Percentiles rank a stretch among this genome's conserved stretches.
Conservation (phyloP, 2,329 filamentous ascomycete species). For the Nigrospora osmanthi region DNA sequence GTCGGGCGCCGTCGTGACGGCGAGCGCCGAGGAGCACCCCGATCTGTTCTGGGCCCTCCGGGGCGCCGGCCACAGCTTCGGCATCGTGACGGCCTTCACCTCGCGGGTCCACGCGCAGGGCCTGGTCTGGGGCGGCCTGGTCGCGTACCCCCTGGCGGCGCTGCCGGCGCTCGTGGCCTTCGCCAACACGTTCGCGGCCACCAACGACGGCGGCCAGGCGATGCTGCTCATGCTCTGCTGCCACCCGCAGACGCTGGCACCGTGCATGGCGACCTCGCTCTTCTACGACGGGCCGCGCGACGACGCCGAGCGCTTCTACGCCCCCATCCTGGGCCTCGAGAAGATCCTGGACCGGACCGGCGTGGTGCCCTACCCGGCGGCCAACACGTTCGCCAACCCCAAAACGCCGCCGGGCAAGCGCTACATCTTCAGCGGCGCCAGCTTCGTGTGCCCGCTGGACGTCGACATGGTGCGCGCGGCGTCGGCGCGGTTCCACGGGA, state of each 20-base stretch:
- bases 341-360: conserved; percentile 1
- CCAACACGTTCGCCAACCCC: conserved; percentile 31
- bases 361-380: conserved; percentile 9
- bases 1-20: conserved; percentile 24
- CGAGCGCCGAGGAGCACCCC: conserved; percentile 32
- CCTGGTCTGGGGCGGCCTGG: conserved; percentile 20
- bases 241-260: conserved; percentile 18
- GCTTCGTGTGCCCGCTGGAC: conserved; percentile 32
- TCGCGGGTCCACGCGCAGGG: conserved; percentile 21
- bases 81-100: conserved; percentile 32
- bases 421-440: conserved; percentile 32
- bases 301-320: conserved; percentile 1
- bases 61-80: conserved; percentile 33
- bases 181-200: conserved; percentile 18
- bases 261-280: conserved; percentile 1
- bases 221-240: conserved; percentile 5
- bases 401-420: conserved; percentile 26
- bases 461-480: conserved; percentile 21
- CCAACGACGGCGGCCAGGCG: conserved; percentile 11
- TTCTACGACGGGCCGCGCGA: conserved; percentile 4
- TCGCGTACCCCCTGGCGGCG: conserved; percentile 14
- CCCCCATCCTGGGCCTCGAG: neutral
- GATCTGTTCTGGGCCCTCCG: conserved; percentile 33
- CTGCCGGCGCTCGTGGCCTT: conserved; percentile 20
- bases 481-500: conserved; percentile 16